Base-by-base conservation (phyloP, 108 stramenopile species). In the Nitzschia inconspicua region DNA sequence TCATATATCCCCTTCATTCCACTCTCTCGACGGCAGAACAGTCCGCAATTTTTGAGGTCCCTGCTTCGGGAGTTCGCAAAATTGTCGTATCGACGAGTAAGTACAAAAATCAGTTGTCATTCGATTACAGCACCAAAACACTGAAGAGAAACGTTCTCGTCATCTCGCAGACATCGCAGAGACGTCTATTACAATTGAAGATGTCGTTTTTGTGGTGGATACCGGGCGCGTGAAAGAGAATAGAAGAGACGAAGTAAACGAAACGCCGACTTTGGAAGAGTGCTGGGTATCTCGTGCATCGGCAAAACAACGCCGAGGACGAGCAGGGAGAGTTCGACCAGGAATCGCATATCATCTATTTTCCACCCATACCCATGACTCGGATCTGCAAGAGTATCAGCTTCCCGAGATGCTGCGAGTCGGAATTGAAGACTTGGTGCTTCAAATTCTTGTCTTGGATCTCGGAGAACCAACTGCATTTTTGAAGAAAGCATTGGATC, bases 251-350 rank as follows among this genome's bases (percentile, higher is more conserved):
- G 80, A 80, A 53, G 51, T 82, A 0, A 82, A 82, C 40, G 66
- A 85, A 39, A 85, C 85, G 57, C 83, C 85, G 14, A 90, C 84
- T 11, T 71, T 97, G 13, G 67, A 75, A 7, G 88, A 91, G 66
- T 84, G 76, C 42, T 97, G 93, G 91, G 88, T 87, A 9, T 72
- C 82, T 44, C 89, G 84, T 50, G 87, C 93, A 56, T 83, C 85
- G 3, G 86, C 89, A 2, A 82, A 76, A 44, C 97, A 97, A 73
- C 78, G 97, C 19, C 66, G 85, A 40, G 97, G 97, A 19, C 85
- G 97, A 35, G 97, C 97, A 8, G 97, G 96, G 0, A 82, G 96
- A n/a, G 95, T 96, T 47, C 72, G 85, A 20, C 83, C 89, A 13
- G 96, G 96, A 23, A 61, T 61, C 11, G 82, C 82, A 11, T 95